These are phyloP conservation scores for Trichophyton equinum DNA, from an alignment of 2,329 filamentous ascomycete species.

Conservation along the genomic window DNA sequence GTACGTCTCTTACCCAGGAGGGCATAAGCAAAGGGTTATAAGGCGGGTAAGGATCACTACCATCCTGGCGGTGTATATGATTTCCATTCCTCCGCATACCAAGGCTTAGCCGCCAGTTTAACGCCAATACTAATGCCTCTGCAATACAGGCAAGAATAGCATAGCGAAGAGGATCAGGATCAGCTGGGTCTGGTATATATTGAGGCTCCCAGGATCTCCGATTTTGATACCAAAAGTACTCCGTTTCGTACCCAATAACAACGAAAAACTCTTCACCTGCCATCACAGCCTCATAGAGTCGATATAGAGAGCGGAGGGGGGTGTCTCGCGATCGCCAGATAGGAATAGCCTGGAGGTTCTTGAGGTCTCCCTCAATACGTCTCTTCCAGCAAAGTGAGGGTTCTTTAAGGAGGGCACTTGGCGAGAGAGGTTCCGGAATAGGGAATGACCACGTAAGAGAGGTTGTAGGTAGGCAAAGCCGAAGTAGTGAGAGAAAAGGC, in stretches of 20 bases:
- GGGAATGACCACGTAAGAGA: constrained; percentile 10
- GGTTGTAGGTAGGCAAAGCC: constrained; percentile 11
- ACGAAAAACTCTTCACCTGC: constrained; percentile 8
- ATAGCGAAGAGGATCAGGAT: constrained; percentile 20
- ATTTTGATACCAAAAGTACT: constrained; percentile 19
- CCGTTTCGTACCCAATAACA: constrained; percentile 13
- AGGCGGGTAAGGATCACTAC: constrained; percentile 11
- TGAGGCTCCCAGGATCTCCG: constrained; percentile 15
- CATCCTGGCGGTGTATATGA: constrained; percentile 9
- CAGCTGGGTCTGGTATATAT: constrained; percentile 18
- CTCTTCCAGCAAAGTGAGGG: constrained; percentile 8
- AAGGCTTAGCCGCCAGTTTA: constrained; percentile 19
- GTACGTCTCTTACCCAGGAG: constrained; percentile 13
- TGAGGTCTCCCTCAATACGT: too few relatives aligned
- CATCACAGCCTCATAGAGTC: constrained; percentile 16
- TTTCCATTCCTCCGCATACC: constrained; percentile 14
- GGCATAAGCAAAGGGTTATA: constrained; percentile 11
- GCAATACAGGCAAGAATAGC: constrained; percentile 19
- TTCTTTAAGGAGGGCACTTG: constrained; percentile 5
- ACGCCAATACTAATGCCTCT: constrained; percentile 16
- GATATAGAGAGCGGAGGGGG: constrained; percentile 17
- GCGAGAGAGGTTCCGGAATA: constrained; percentile 1
- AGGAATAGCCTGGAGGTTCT: constrained; percentile 7
- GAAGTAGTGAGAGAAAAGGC: constrained; percentile 13
- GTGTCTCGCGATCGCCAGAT: constrained; percentile 17